Conservation (phyloP, 805 yeast genomes). For the Candida piceae region DNA sequence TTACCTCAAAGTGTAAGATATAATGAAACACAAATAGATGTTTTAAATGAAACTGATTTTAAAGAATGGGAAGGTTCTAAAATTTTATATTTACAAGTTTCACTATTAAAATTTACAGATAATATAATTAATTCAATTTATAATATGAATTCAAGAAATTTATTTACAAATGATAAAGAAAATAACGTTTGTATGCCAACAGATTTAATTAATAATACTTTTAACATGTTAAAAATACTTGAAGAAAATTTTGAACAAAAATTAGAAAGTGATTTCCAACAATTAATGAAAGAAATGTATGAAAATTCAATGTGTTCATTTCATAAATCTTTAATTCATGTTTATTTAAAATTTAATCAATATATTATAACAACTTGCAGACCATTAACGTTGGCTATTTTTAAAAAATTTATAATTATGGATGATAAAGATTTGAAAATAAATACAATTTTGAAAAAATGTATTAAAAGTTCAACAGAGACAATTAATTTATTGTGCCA, state of each 20-base stretch:
- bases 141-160: conserved; percentile 24
- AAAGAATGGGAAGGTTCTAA: conserved; percentile 29
- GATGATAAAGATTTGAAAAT: conserved; percentile 18
- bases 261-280: conserved; percentile 16
- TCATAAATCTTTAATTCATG: conserved; percentile 26
- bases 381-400: conserved; percentile 31
- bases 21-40: conserved; percentile 30
- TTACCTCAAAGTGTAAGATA: conserved; percentile 32
- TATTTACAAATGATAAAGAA: conserved; percentile 16
- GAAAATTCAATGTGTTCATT: conserved; percentile 12
- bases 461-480: conserved; percentile 29
- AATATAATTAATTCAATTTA: conserved; percentile 31
- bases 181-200: conserved; percentile 15
- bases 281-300: conserved; percentile 16
- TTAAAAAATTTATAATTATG: conserved; percentile 25
- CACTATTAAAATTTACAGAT: conserved; percentile 25
- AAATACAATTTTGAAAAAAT: conserved; percentile 24
- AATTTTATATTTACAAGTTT: conserved; percentile 25
- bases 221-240: conserved; percentile 12
- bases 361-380: conserved; percentile 32
- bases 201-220: conserved; percentile 19
- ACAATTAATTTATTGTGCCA: conserved; percentile 27
- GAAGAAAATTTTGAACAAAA: conserved; percentile 23
- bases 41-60: conserved; percentile 20
- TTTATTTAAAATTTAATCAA: conserved; percentile 32